Evolutionary conservation across 768 basidiomycete genomes (phyloP).

Genomic region (Sporobolomyces pararoseus): DNA sequence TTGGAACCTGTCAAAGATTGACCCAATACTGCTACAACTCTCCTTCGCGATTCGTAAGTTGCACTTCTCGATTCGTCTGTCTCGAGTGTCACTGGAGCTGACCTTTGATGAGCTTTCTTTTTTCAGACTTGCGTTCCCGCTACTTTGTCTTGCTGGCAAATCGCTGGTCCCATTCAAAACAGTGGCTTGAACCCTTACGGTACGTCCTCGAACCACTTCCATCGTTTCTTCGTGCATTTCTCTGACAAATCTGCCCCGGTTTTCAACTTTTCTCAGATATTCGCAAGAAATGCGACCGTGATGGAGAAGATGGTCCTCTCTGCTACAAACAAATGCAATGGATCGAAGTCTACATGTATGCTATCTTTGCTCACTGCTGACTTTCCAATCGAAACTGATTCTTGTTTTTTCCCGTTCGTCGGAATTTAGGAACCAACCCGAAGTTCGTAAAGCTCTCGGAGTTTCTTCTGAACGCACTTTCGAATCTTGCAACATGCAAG

Average conservation of each 20-base stretch:
- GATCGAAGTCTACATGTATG: conserved; percentile 75
- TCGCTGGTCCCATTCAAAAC: conserved; percentile 65
- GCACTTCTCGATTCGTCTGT: conserved; percentile 57
- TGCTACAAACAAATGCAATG: conserved; percentile 65
- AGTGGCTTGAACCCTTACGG: conserved; percentile 86
- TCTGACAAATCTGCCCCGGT: too few relatives aligned
- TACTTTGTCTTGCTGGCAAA: conserved; percentile 53
- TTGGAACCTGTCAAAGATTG: conserved; percentile 67
- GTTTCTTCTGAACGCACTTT: conserved; percentile 62
- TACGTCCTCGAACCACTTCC: too few relatives aligned
- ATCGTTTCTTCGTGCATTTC: too few relatives aligned
- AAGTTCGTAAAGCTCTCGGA: conserved; percentile 73
- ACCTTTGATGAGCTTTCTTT: conserved; percentile 18
- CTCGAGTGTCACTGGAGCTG: conserved; percentile 55
- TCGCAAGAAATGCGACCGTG: conserved; percentile 66
- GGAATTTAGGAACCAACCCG: conserved; percentile 57
- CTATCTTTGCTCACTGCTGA: too few relatives aligned
- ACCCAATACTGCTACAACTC: conserved; percentile 67
- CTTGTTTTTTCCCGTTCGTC: not conserved
- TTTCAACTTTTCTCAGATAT: conserved; percentile 49
- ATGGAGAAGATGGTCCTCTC: conserved; percentile 57
- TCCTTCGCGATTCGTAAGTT: conserved; percentile 60
- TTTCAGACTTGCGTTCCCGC: conserved; percentile 31
- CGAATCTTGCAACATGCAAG: conserved; percentile 64
- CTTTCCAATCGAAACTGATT: too few relatives aligned